Evolutionary conservation across 495 filamentous ascomycete species (phyloP).

Genomic region (Letharia columbiana): DNA sequence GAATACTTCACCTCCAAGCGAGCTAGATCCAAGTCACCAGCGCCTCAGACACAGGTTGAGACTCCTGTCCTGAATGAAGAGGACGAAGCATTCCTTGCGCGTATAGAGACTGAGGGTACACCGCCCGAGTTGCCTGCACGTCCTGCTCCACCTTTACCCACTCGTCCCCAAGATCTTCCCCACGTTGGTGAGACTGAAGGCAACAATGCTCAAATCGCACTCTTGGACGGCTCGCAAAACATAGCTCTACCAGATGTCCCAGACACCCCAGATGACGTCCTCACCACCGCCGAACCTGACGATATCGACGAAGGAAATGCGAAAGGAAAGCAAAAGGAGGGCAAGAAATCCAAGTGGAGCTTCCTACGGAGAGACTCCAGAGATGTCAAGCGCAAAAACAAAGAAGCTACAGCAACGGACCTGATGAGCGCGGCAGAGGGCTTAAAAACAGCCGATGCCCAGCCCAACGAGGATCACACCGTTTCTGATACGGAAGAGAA

Average conservation of each 20-base stretch:
- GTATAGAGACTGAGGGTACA: constrained; percentile 32
- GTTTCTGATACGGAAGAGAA: constrained; percentile 34
- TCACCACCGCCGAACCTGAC: constrained; percentile 24
- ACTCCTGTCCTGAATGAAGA: constrained; percentile 45
- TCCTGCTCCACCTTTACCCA: constrained; percentile 22
- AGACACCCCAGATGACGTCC: constrained; percentile 30
- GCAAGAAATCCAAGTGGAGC: constrained; percentile 41
- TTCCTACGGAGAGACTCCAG: constrained; percentile 37
- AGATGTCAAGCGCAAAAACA: constrained; percentile 36
- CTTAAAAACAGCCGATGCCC: constrained; percentile 24
- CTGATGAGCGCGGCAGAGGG: constrained; percentile 24
- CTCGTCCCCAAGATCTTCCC: constrained; percentile 21
- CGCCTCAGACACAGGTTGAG: constrained; percentile 30
- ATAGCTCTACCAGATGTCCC: constrained; percentile 37
- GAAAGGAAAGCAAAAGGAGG: constrained; percentile 26
- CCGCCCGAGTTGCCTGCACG: constrained; percentile 26
- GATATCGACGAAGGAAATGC: constrained; percentile 22
- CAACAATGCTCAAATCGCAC: constrained; percentile 29
- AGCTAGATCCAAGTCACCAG: constrained; percentile 30
- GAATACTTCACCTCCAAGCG: constrained; percentile 35
- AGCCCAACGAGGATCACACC: constrained; percentile 31
- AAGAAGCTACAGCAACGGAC: constrained; percentile 22
- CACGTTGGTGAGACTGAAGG: constrained; percentile 23
- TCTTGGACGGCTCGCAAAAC: constrained; percentile 29
- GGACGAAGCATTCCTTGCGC: constrained; percentile 49